Conservation (phyloP, 768 basidiomycete genomes). For the Leccinellum albellum region DNA sequence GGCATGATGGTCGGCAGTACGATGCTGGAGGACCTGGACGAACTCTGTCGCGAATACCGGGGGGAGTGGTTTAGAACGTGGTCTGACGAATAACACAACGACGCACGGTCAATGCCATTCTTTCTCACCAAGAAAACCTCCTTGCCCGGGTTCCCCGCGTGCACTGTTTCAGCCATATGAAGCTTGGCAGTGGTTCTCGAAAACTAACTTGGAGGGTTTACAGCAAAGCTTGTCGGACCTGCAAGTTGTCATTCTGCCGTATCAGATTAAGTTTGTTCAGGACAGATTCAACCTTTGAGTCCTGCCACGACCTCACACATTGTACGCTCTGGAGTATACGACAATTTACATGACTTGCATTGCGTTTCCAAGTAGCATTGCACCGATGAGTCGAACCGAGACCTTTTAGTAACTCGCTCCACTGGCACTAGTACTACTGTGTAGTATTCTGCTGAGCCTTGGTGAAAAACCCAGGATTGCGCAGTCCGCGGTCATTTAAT, state of each 20-base stretch:
- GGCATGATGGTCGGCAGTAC: slow-evolving; percentile 40
- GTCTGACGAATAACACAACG: slow-evolving; percentile 2
- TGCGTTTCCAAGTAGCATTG: no score
- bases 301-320: no score
- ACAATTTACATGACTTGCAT: no score
- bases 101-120: slow-evolving; percentile 37
- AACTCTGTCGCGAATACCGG: slow-evolving; percentile 29
- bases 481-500: not conserved
- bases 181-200: slow-evolving; percentile 1
- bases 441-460: no score
- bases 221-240: slow-evolving; percentile 1
- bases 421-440: no score
- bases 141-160: slow-evolving; percentile 1
- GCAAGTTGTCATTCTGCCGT: not conserved
- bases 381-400: not conserved
- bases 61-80: slow-evolving; percentile 9
- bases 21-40: slow-evolving; percentile 53
- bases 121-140: slow-evolving; percentile 29
- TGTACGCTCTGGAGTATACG: no score
- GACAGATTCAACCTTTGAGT: no score
- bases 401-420: not conserved
- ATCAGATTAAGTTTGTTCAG: no score
- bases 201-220: not conserved
- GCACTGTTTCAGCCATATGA: slow-evolving; percentile 21
- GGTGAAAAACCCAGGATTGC: no score